These are phyloP conservation scores for Monosporascus sp. DNA, from an alignment of 2,329 filamentous ascomycete genomes.

Conservation along the genomic window DNA sequence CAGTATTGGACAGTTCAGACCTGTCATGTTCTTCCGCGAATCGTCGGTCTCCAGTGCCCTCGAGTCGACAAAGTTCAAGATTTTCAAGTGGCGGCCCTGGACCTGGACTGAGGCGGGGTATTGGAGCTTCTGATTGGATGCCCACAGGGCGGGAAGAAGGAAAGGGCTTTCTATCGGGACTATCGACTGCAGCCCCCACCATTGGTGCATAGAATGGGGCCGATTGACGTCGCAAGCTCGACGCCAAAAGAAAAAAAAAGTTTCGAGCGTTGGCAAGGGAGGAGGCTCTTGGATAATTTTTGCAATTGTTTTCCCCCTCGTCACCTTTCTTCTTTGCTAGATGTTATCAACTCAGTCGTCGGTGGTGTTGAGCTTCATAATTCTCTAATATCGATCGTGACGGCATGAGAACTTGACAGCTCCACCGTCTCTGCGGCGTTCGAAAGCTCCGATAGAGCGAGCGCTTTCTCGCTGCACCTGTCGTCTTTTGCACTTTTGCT, in stretches of 20 bases:
- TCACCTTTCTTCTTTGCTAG: background rate
- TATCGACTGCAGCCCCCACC: background rate
- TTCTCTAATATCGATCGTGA: background rate
- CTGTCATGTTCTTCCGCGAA: no score
- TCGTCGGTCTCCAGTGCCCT: no score
- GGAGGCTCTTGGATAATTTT: background rate
- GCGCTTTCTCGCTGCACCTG: constrained; percentile 19
- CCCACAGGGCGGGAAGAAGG: background rate
- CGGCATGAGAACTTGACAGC: constrained; percentile 16
- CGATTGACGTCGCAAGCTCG: background rate
- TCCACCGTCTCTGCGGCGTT: constrained; percentile 14
- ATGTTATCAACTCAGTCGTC: background rate
- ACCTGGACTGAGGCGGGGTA: background rate
- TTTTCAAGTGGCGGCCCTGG: background rate
- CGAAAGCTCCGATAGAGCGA: constrained; percentile 16
- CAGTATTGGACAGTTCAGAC: no score
- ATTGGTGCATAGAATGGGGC: background rate
- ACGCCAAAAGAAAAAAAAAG: constrained; percentile 1
- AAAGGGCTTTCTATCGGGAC: background rate
- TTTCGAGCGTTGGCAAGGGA: background rate
- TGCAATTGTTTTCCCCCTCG: background rate
- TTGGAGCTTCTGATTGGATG: background rate
- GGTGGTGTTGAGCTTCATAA: constrained; percentile 3
- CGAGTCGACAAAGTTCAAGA: background rate
- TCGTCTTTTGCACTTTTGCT: background rate